phyloP scores from a whole-genome alignment of 2,329 filamentous ascomycete genomes.

The Ophiostoma sp. region DNA sequence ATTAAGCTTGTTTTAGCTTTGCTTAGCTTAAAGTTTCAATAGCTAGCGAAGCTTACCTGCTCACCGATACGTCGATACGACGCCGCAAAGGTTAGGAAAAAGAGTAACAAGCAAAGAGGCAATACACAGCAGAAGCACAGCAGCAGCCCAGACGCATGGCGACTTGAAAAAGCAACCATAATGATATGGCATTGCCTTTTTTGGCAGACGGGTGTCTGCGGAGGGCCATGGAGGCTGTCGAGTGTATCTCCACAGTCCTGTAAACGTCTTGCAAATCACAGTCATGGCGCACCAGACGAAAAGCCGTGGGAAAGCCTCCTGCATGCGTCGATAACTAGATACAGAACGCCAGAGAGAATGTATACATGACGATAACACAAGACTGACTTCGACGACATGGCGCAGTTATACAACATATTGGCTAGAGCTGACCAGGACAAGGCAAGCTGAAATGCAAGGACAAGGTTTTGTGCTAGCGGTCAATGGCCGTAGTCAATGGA shows the following conservation, averaged over 20 bases:
- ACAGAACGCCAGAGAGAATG: neutral
- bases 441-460: neutral
- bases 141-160: neutral
- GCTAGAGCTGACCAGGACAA: neutral
- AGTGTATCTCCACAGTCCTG: neutral
- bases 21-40: neutral
- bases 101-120: neutral
- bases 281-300: neutral
- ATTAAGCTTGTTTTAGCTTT: slow-evolving; percentile 8
- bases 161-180: neutral
- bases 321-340: slow-evolving; percentile 2
- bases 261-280: neutral
- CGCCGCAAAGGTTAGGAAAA: neutral
- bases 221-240: neutral
- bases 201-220: neutral
- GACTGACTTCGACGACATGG: neutral
- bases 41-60: neutral
- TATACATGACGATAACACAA: neutral
- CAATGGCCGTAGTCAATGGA: neutral
- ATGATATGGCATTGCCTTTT: neutral
- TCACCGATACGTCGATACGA: neutral
- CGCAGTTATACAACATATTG: slow-evolving; percentile 5
- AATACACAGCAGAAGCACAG: neutral
- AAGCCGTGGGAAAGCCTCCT: neutral
- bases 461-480: neutral